Evolutionary conservation across 2,329 filamentous ascomycete species (phyloP).

Genomic region (Zelopaecilomyces penicillatus): DNA sequence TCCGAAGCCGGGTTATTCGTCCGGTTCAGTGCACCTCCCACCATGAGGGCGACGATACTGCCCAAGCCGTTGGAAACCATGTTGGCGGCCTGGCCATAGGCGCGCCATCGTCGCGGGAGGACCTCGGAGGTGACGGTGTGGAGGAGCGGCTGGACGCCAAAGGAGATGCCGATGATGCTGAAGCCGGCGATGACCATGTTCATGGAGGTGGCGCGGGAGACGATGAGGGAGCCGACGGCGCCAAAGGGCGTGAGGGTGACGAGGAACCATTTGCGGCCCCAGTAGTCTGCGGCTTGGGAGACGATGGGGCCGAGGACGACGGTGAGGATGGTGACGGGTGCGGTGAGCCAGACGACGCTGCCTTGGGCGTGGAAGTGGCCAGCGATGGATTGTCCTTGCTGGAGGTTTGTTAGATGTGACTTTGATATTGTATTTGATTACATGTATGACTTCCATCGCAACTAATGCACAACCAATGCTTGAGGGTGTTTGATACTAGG

Average conservation of each 20-base stretch:
- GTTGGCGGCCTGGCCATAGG: conserved; percentile 25
- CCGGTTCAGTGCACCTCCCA: conserved; percentile 26
- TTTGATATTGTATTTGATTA: too few species aligned
- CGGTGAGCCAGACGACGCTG: conserved; percentile 25
- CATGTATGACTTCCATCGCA: too few species aligned
- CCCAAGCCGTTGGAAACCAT: conserved; percentile 24
- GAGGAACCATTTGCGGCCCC: conserved; percentile 34
- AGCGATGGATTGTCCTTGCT: conserved; percentile 26
- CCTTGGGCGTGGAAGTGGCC: conserved; percentile 15
- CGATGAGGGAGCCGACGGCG: conserved; percentile 26
- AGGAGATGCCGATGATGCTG: conserved; percentile 25
- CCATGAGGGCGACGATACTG: conserved; percentile 22
- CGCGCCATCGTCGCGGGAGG: conserved; percentile 26
- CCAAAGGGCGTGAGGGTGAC: conserved; percentile 25
- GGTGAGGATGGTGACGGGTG: conserved; percentile 28
- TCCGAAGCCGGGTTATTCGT: conserved; percentile 15
- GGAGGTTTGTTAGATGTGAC: neutral
- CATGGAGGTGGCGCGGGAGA: conserved; percentile 26
- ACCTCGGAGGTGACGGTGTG: conserved; percentile 32
- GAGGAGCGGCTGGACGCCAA: conserved; percentile 29
- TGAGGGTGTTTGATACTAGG: too few species aligned
- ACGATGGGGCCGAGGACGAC: conserved; percentile 27
- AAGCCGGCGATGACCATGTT: conserved; percentile 30
- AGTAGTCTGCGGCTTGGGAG: conserved; percentile 33
- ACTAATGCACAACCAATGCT: too few species aligned